Base-by-base conservation (phyloP, 2,329 filamentous ascomycete genomes). In the Huntiella decipiens region DNA sequence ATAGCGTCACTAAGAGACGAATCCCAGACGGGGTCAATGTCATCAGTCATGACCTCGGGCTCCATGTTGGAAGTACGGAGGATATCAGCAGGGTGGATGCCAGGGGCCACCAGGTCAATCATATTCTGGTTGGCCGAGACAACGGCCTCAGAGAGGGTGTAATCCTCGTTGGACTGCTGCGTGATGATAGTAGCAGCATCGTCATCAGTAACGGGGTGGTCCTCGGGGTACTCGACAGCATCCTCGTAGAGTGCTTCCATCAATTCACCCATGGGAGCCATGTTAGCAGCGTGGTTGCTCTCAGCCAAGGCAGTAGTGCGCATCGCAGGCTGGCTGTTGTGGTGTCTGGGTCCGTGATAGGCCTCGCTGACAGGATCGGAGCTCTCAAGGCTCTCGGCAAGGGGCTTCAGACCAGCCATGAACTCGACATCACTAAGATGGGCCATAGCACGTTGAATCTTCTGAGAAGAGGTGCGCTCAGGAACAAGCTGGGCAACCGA, bases 1-100 rank as follows among this genome's bases (percentile, higher is more conserved):
- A 78, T 82, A 57, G 86, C 81, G 53, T 84, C 80, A 53, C 84
- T 79, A 10, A 16, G 17, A 28, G 15, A 28, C 33, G 37, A 22
- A 10, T 31, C 22, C 59, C 63, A 22, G 48, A 42, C 11, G 22
- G 13, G 31, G 3, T 53, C 45, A 31, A 43, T 38, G 1, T 44
- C 38, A 7, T 39, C 43, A 10, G 38, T 37, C 15, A 19, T 33
- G 22, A 12, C n/a, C 17, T 41, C 33, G 32, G 38, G 37, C 8
- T 22, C 33, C 28, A 13, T 10, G 6, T 19, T 34, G 39, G 41
- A 28, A 6, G 31, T 35, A 11, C 50, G 43, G n/a, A 44, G 39
- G 35, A 37, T 38, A 13, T 36, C 42, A 38, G 37, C 38, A 22
- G 43, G 16, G 17, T 37, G 40, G 15, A 43, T 17, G 22, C 31